Evolutionary conservation across 108 stramenopile species (phyloP), one percentile per base, ranked within the genome.

Genomic region (Cyclotella atomus): DNA sequence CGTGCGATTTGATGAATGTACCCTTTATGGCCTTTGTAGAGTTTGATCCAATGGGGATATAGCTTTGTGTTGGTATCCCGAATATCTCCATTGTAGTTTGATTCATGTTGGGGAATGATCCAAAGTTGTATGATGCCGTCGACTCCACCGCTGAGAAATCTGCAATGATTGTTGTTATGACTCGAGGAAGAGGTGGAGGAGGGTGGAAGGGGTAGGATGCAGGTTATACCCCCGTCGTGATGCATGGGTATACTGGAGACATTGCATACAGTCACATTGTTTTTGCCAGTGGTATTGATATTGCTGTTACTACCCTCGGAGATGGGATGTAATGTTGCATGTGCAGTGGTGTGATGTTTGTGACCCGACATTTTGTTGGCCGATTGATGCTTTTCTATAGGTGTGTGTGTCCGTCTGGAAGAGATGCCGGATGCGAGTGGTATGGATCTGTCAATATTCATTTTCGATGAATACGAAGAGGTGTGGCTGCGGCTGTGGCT

Each of bases 121-220:
- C 81, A 82, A 16, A 82, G 57, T n/a, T 73, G 50, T 0, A 82
- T 52, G 1, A 57, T 73, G 2, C 75, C 75, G 52, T 82, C 79
- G 21, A 65, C 65, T 16, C 68, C 54, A 14, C 81, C 74, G 0
- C 68, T 54, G 20, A 82, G 76, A 33, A 76, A n/a, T n/a, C n/a
- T n/a, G n/a, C n/a, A 76, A 16, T 68, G 57, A 54, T 76, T 64
- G 75, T 62, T n/a, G 30, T 46, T n/a, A n/a, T n/a, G n/a, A n/a
- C n/a, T n/a, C n/a, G n/a, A n/a, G n/a, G n/a, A n/a, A n/a, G n/a
- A n/a, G n/a, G n/a, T 46, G 64, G 33, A 28, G 23, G 34, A 15
- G 7, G 27, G 8, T 17, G 75, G 75, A 23, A 76, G 34, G 28
- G 75, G 66, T 4, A 30, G 30, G 19, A 76, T 17, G 30, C 68